These are phyloP conservation scores for Trichosporon asahii DNA, from an alignment of 1,284 basidiomycete species.

Conservation along the genomic window DNA sequence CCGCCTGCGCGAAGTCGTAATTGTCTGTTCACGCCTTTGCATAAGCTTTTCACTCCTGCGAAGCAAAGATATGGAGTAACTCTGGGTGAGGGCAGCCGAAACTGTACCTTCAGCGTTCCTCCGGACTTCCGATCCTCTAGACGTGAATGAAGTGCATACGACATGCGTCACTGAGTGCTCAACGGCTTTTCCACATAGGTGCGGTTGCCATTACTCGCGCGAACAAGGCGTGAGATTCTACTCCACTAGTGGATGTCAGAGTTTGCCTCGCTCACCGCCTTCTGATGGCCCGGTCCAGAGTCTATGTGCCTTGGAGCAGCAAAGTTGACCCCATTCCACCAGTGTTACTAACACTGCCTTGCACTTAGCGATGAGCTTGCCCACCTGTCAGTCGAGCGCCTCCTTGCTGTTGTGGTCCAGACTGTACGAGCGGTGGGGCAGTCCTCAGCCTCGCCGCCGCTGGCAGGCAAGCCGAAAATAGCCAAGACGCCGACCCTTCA, in stretches of 20 bases:
- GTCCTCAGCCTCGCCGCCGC: neutral
- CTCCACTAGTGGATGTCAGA: neutral
- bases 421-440: neutral
- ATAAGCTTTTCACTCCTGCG: neutral
- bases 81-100: neutral
- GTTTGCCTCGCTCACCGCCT: neutral
- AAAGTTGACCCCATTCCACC: neutral
- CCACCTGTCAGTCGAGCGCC: neutral
- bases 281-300: neutral
- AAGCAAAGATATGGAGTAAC: neutral
- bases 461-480: neutral
- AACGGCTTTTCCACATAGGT: too few species aligned
- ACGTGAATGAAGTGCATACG: neutral
- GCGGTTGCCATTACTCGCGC: too few species aligned
- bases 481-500: neutral
- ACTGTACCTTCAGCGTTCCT: neutral
- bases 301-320: neutral
- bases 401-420: neutral
- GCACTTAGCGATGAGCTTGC: neutral
- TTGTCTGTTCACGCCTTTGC: neutral
- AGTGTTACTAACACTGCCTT: neutral
- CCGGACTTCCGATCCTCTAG: neutral
- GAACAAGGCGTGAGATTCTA: too few species aligned
- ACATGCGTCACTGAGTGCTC: neutral
- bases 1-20: neutral